Percentiles rank a stretch among this genome's conserved stretches.
Conservation (phyloP, 768 basidiomycete species). For the Naganishia vaughanmartiniae region DNA sequence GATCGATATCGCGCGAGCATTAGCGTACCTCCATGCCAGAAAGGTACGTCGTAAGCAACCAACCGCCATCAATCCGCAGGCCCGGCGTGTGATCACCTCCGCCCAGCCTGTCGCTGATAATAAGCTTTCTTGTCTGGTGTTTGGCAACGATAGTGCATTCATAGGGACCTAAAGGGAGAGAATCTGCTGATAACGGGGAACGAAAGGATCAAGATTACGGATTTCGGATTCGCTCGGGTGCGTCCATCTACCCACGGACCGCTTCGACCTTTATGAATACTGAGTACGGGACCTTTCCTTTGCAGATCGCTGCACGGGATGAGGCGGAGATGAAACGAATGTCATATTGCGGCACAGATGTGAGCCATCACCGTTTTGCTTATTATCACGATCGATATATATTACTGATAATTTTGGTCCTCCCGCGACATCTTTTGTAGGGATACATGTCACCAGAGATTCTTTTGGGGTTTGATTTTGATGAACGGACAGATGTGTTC, state of each 20-base stretch:
- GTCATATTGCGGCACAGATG: constrained; percentile 54
- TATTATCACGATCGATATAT: not conserved
- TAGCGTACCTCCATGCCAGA: constrained; percentile 95
- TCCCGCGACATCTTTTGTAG: constrained; percentile 16
- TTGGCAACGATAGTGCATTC: constrained; percentile 53
- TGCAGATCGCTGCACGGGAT: constrained; percentile 75
- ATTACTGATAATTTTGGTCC: not conserved
- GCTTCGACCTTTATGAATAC: not conserved
- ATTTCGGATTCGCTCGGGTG: constrained; percentile 86
- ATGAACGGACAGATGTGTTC: constrained; percentile 89
- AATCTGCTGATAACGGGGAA: constrained; percentile 94
- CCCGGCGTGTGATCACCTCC: too few relatives aligned
- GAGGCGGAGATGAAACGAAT: constrained; percentile 68
- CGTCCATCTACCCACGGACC: not conserved
- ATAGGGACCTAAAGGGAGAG: constrained; percentile 87
- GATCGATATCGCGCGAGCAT: constrained; percentile 85
- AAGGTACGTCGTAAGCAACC: constrained; percentile 53
- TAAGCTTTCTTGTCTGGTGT: too few relatives aligned
- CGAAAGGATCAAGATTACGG: constrained; percentile 93
- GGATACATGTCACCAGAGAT: constrained; percentile 98
- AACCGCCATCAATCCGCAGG: too few relatives aligned
- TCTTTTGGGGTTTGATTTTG: constrained; percentile 82
- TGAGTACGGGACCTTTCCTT: constrained; percentile 10
- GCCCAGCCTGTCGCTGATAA: too few relatives aligned
- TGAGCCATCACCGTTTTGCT: constrained; percentile 34